These are phyloP conservation scores for Digitaria exilis DNA, from an alignment of 202 grass and related monocot genomes.

Conservation along the genomic window DNA sequence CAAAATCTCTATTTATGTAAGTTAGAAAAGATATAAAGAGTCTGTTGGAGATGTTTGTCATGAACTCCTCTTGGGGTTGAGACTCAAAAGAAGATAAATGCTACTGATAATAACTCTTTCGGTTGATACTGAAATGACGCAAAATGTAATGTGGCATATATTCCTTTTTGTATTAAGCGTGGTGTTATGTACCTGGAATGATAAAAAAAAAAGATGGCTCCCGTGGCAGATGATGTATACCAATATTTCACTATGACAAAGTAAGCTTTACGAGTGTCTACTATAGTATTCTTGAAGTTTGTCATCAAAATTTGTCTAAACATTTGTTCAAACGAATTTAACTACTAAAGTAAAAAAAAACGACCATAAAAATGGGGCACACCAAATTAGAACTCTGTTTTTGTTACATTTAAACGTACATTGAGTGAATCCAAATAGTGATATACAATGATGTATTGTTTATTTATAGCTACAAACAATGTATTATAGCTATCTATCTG, in stretches of 20 bases:
- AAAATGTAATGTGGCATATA: too few species aligned
- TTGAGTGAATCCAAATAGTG: background rate
- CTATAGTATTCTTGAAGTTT: too few species aligned
- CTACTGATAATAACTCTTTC: background rate
- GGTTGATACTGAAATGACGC: background rate
- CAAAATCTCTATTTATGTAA: too few species aligned
- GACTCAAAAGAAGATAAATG: background rate
- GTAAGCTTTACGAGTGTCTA: too few species aligned
- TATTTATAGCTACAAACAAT: background rate
- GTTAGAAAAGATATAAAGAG: too few species aligned
- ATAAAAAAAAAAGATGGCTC: too few species aligned
- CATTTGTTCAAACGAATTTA: background rate
- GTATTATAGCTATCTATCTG: background rate
- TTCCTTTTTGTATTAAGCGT: too few species aligned
- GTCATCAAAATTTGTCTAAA: background rate
- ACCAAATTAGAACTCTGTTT: background rate
- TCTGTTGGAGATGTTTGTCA: too few species aligned
- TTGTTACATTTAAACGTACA: background rate
- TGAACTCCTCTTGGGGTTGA: background rate
- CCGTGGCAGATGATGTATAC: too few species aligned
- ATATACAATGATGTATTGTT: background rate
- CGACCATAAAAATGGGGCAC: background rate
- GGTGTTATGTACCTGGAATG: too few species aligned
- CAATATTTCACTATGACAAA: too few species aligned
- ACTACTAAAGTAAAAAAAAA: too few species aligned